These are phyloP conservation scores for Thymus mandschuricus DNA, from an alignment of 257 asterid species.

Conservation along the genomic window DNA sequence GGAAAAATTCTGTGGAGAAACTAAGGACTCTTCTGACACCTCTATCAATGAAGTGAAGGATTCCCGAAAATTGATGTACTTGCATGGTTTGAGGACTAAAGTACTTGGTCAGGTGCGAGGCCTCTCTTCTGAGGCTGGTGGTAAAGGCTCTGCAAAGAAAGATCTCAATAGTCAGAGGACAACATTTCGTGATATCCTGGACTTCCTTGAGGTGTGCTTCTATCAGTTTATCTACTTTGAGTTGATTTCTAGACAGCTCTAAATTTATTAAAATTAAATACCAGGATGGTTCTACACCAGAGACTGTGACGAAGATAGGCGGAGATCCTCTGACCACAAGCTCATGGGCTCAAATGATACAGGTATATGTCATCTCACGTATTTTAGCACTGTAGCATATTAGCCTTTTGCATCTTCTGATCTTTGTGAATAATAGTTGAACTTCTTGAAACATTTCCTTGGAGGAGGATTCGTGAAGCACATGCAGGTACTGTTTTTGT, in stretches of 20 bases:
- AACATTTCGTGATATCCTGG: conserved; percentile 81
- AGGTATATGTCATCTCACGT: conserved; percentile 43
- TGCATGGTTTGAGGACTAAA: conserved; percentile 77
- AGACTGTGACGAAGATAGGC: conserved; percentile 71
- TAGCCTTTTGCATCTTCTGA: conserved; percentile 20
- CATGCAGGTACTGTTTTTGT: conserved; percentile 65
- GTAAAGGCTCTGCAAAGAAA: conserved; percentile 91
- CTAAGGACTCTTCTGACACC: conserved; percentile 56
- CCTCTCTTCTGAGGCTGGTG: conserved; percentile 90
- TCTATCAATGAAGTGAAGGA: conserved; percentile 51
- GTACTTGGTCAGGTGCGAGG: conserved; percentile 68
- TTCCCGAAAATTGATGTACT: conserved; percentile 52
- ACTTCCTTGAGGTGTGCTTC: conserved; percentile 74
- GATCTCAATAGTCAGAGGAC: conserved; percentile 88
- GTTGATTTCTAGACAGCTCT: conserved; percentile 15
- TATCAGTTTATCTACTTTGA: background rate
- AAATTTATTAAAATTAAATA: conserved; percentile 19
- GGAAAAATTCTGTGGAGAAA: conserved; percentile 72
- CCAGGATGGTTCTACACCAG: conserved; percentile 78
- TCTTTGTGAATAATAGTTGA: conserved; percentile 52
- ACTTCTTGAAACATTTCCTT: conserved; percentile 88
- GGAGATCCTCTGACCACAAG: conserved; percentile 67
- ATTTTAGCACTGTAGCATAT: conserved; percentile 13
- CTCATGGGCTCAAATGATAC: conserved; percentile 84
- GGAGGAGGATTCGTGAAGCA: conserved; percentile 99